Evolutionary conservation across 768 basidiomycete species (phyloP).

Genomic region (Amanita subjunquillea): DNA sequence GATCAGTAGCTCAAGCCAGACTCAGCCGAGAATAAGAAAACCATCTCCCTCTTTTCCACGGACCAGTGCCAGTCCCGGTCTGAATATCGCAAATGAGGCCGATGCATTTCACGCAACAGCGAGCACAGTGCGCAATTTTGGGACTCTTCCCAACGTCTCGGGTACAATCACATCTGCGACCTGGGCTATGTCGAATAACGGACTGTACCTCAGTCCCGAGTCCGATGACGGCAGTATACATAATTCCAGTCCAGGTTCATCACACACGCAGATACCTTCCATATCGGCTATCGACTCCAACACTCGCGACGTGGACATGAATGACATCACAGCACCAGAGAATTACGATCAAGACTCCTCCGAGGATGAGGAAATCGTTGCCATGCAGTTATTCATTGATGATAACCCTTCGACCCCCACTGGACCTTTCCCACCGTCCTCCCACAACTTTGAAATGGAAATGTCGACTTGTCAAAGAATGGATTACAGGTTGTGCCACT

Average conservation of each 20-base stretch:
- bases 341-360: neutral
- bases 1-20: neutral
- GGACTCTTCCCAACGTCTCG: neutral
- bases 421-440: neutral
- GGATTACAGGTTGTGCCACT: no score
- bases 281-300: neutral
- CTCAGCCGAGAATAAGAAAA: neutral
- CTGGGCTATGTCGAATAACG: neutral
- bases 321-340: neutral
- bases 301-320: neutral
- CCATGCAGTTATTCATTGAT: neutral
- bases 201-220: neutral
- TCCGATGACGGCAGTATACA: neutral
- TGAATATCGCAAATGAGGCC: neutral
- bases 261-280: neutral
- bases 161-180: neutral
- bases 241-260: neutral
- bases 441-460: neutral
- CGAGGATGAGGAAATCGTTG: constrained; percentile 2
- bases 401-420: neutral
- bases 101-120: neutral
- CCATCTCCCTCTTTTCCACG: neutral
- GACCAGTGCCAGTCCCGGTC: neutral
- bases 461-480: neutral
- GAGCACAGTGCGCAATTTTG: neutral